Evolutionary conservation across 306 rosid genomes (phyloP).

Genomic region (Neltuma alba): DNA sequence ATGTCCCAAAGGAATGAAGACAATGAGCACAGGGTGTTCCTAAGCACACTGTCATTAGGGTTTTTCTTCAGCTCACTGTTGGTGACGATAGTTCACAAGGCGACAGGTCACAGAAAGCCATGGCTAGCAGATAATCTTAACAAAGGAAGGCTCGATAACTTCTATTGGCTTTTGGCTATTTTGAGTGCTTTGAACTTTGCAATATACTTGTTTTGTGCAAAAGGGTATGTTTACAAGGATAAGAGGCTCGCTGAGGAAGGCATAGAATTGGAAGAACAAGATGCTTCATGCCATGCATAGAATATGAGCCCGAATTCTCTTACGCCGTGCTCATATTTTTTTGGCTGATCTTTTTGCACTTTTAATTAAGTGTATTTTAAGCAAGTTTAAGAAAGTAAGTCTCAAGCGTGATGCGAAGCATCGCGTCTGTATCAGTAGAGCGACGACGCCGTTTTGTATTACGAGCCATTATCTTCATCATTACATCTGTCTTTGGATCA

Average conservation of each 20-base stretch:
- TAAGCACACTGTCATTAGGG: slow-evolving; percentile 78
- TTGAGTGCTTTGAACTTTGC: slow-evolving; percentile 65
- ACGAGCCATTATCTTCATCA: not conserved
- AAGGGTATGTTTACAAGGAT: slow-evolving; percentile 83
- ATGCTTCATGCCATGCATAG: slow-evolving; percentile 47
- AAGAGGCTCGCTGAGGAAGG: slow-evolving; percentile 74
- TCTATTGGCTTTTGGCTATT: slow-evolving; percentile 83
- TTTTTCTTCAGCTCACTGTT: slow-evolving; percentile 70
- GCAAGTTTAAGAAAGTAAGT: too few relatives aligned
- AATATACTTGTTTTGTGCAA: slow-evolving; percentile 65
- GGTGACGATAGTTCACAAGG: slow-evolving; percentile 70
- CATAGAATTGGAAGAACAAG: slow-evolving; percentile 51
- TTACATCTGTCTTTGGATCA: not conserved
- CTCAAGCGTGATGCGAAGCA: not conserved
- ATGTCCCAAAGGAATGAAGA: slow-evolving; percentile 91
- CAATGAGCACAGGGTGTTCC: slow-evolving; percentile 89
- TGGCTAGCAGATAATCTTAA: slow-evolving; percentile 87
- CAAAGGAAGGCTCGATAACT: slow-evolving; percentile 71
- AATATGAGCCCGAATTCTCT: slow-evolving; percentile 13
- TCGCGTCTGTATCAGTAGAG: not conserved
- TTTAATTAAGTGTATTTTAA: not conserved
- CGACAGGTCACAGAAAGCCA: slow-evolving; percentile 53
- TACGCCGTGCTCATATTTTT: too few relatives aligned
- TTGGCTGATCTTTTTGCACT: not conserved
- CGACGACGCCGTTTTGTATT: not conserved